Percentiles rank a stretch among this genome's conserved stretches.
phyloP scores from a whole-genome alignment of 1,284 basidiomycete species.

The Mycena sp. region DNA sequence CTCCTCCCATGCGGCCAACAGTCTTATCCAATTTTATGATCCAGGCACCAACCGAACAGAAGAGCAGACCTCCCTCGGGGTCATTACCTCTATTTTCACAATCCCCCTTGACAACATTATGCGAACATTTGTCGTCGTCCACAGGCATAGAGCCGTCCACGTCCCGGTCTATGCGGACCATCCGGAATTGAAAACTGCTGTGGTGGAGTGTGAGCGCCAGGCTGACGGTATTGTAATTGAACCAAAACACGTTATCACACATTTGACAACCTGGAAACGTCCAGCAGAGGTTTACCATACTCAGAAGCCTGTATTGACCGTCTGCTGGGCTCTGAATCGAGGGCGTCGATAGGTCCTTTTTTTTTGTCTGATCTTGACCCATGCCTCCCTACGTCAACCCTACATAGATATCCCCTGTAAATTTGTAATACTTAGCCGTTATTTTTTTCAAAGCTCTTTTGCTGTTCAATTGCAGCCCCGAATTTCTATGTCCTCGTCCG shows the following conservation, averaged over 20 bases:
- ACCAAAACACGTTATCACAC: too few species aligned
- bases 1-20: conserved; percentile 34
- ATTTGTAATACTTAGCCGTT: too few species aligned
- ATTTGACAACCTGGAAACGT: too few species aligned
- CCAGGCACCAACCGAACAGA: conserved; percentile 16
- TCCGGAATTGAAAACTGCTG: conserved; percentile 17
- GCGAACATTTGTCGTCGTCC: conserved; percentile 34
- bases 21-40: conserved; percentile 34
- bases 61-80: conserved; percentile 23
- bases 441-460: too few species aligned
- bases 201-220: too few species aligned
- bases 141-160: conserved; percentile 26
- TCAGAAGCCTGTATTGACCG: conserved; percentile 14
- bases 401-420: too few species aligned
- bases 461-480: too few species aligned
- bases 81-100: conserved; percentile 35
- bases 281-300: too few species aligned
- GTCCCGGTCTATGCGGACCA: conserved; percentile 20
- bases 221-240: too few species aligned
- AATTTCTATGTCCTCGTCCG: too few species aligned
- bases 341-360: conserved; percentile 16
- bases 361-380: too few species aligned
- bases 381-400: too few species aligned
- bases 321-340: conserved; percentile 34
- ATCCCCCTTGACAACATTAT: conserved; percentile 31